Evolutionary conservation across 306 rosid genomes (phyloP), one percentile per base, ranked within the genome.

Genomic region (Casuarina equisetifolia): DNA sequence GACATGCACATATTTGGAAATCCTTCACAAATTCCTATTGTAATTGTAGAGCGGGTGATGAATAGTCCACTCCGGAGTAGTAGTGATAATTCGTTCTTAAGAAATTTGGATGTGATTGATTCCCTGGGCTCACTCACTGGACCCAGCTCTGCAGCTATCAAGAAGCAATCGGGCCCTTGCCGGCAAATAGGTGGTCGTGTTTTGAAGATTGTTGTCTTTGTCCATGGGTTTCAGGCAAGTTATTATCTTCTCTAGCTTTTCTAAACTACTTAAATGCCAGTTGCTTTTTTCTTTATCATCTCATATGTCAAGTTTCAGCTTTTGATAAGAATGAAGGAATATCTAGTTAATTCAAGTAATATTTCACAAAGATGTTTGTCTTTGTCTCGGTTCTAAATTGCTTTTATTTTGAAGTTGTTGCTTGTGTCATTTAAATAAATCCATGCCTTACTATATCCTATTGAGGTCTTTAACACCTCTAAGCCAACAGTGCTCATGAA

Each of bases 211-310:
- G 97, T 89, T 61, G 89, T 94, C 85, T 94, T 94, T 75, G 98
- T 94, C 76, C 98, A 94, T 83, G 98, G 98, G 51, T 94, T 94
- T 85, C 98, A 94, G 97, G 98, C 93, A 84, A 88, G 96, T 85
- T 72, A 80, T 84, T 76, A 69, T 72, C 53, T 62, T 44, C 62
- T n/a, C 16, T 25, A 64, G 71, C 69, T 44, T 42, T 1, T 9
- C 50, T 44, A 13, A 67, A 67, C 40, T 67, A 67, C 42, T 3
- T 36, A 63, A 46, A 67, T 67, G 36, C 20, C 51, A 17, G 0
- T 62, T 39, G 3, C 5, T 35, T 62, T 62, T 62, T 16, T 35
- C 6, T 62, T 11, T 25, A 25, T 36, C 19, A 62, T 62, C 40
- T 62, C 10, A 25, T 10, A 11, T 3, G 4, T 25, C 12, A 8